Base-by-base conservation (phyloP, 345 rosid species). In the Kandelia obovata region DNA sequence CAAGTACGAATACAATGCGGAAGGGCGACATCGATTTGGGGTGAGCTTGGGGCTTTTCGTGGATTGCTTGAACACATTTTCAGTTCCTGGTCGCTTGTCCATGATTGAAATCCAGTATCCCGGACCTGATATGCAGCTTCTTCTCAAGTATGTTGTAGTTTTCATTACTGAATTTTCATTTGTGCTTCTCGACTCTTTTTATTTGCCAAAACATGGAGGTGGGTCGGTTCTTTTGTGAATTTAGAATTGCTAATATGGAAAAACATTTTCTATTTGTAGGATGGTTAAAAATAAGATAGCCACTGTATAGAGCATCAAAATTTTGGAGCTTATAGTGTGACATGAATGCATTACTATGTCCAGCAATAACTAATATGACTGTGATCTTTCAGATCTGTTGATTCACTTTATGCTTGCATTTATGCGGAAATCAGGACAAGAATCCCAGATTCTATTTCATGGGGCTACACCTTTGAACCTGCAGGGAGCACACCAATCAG, bases 101-200 rank as follows among this genome's bases (percentile, higher is more conserved):
- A 77, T 81, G 16, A 84, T 91, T 9, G 98, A 94, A 62, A 87
- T 94, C 57, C 90, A 71, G 62, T 91, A 94, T 77, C 96, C 98
- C 26, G 98, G 98, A 30, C 90, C 97, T 53, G 98, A 94, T 75
- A 88, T 91, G 98, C 90, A 91, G 82, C 95, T 94, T 71, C 96
- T 91, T 77, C 77, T 94, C 86, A 89, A 86, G 98, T 94, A 88
- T 43, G 19, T 11, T 43, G 17, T 13, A 43, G 16, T 43, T 13
- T 3, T 43, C 3, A 1, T 43, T 43, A 13, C 17, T 13, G 4
- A 11, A 43, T 43, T 43, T 43, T 43, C 49, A 13, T 43, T 43
- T 43, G 5, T 43, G 49, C 49, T 43, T 43, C 19, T 43, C 49
- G 1, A 43, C 49, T 2, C 49, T 43, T 43, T 13, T 43, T 3